Evolutionary conservation across 108 stramenopile species (phyloP), one percentile per base, ranked within the genome.

Genomic region (Phaeodactylum tricornutum): DNA sequence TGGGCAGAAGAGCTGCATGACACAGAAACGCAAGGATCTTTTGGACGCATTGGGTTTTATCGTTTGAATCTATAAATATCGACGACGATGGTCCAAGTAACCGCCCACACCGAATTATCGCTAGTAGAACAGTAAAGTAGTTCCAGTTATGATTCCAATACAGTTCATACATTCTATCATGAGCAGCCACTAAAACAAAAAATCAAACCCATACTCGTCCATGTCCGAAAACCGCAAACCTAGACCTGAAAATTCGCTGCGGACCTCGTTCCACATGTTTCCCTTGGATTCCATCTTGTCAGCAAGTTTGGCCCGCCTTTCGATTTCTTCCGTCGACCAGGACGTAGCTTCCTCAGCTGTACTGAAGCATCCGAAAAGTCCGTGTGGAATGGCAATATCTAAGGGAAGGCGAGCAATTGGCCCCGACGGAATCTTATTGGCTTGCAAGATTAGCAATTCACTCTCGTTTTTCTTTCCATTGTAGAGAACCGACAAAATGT

Each of bases 191-290:
- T 12, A 34, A 34, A 34, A 34, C 33, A 20, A 40, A 45, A 4
- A 45, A 20, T 27, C 3, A 26, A 2, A 26, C 78, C 84, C 59
- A 81, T 79, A 60, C 83, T 80, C 43, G 77, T 90, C 84, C 67
- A 86, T 78, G 53, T 86, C 88, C 51, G 85, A 84, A 38, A 90
- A 73, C 44, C 88, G 71, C 63, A 90, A 62, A 21, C 88, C 88
- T 21, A 90, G 60, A 43, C 88, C 88, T 26, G 78, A 80, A 62
- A 90, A 90, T 63, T 90, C 88, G 53, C 79, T 81, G 75, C 86
- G 85, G 29, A 90, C 84, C 53, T 90, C 88, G 45, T 90, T 90
- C 79, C 83, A 90, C 65, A 67, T 67, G 31, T 85, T 82, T 17
- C 88, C 88, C 33, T 77, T 36, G 9, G 71, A 62, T 63, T 90